Evolutionary conservation across 148 eudicot species (phyloP).

Genomic region (Amaranthus cruentus): DNA sequence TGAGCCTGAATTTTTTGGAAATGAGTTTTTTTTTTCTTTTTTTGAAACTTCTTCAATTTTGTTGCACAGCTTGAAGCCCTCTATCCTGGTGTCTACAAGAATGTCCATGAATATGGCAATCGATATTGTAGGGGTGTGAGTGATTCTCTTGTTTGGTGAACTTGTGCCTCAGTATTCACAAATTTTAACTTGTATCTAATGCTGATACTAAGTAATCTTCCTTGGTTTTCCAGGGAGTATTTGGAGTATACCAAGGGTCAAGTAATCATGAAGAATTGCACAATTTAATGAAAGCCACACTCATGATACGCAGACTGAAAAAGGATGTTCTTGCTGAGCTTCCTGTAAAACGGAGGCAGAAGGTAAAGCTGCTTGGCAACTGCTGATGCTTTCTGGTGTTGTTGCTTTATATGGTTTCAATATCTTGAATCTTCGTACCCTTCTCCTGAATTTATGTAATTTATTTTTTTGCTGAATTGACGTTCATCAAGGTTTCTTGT

Average conservation of each 20-base stretch:
- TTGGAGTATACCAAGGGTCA: slow-evolving; percentile 94
- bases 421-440: neutral
- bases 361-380: slow-evolving; percentile 37
- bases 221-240: slow-evolving; percentile 51
- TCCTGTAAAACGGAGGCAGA: slow-evolving; percentile 93
- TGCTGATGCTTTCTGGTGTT: neutral
- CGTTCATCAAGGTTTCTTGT: no score
- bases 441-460: neutral
- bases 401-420: slow-evolving; percentile 1
- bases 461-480: no score
- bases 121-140: slow-evolving; percentile 99
- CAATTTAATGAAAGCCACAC: slow-evolving; percentile 85
- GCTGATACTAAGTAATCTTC: neutral
- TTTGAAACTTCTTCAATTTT: neutral
- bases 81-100: slow-evolving; percentile 80
- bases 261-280: slow-evolving; percentile 97
- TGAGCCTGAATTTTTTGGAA: neutral
- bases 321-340: slow-evolving; percentile 92
- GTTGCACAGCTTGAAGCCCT: slow-evolving; percentile 80
- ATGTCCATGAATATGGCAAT: slow-evolving; percentile 84
- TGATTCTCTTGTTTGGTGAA: slow-evolving; percentile 11
- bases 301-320: slow-evolving; percentile 97
- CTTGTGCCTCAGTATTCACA: slow-evolving; percentile 4
- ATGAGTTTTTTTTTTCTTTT: neutral
- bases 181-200: neutral